Evolutionary conservation across 257 asterid genomes (phyloP).

Genomic region (Cinchona pubescens): DNA sequence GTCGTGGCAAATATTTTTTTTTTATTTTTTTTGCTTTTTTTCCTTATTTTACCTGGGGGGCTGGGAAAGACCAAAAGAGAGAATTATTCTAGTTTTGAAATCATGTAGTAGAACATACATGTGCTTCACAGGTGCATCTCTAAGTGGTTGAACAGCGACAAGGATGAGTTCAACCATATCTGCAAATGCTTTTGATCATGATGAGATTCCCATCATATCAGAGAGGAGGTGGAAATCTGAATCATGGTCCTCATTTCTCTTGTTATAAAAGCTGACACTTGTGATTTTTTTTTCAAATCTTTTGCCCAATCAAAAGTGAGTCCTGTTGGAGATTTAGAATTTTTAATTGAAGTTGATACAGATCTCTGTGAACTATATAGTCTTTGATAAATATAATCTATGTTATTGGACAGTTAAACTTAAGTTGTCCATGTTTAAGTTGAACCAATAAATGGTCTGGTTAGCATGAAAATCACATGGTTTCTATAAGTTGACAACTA

Average conservation of each 20-base stretch:
- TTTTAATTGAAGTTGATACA: too few species aligned
- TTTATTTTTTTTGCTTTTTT: too few species aligned
- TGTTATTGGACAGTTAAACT: not conserved
- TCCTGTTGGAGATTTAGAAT: too few species aligned
- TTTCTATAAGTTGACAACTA: conserved; percentile 22
- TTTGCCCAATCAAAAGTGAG: not conserved
- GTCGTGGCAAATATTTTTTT: too few species aligned
- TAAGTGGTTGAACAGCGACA: conserved; percentile 3
- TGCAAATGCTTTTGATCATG: conserved; percentile 1
- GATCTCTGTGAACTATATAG: too few species aligned
- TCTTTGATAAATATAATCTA: not conserved
- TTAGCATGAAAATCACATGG: conserved; percentile 28
- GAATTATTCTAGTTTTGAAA: too few species aligned
- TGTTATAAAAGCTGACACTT: not conserved
- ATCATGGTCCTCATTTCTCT: not conserved
- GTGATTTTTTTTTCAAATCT: not conserved
- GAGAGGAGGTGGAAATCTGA: not conserved
- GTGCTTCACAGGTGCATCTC: conserved; percentile 10
- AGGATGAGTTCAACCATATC: not conserved
- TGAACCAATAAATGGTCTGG: not conserved
- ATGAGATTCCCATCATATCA: conserved; percentile 24
- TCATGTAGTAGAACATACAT: not conserved
- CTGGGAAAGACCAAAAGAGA: too few species aligned
- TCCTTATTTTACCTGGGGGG: too few species aligned
- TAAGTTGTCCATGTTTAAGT: not conserved